Evolutionary conservation across 116 monocot species (phyloP), one percentile per base, ranked within the genome.

Genomic region (Trichopus zeylanicus): DNA sequence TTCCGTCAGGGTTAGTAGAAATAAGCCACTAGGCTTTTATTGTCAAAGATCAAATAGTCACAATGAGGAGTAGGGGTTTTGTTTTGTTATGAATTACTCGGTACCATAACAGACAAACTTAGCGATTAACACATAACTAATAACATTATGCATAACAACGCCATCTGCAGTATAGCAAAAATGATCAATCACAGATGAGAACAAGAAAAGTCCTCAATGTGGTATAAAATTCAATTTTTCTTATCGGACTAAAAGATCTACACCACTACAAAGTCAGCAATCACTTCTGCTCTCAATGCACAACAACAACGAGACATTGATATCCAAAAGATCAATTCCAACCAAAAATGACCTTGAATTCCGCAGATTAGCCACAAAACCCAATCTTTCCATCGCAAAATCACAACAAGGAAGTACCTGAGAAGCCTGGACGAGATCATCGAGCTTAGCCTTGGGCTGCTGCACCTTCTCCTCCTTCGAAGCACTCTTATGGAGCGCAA

Each of bases 341-440:
- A n/a, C 6, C 32, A 33, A 33, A 42, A 42, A 9, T 16, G n/a
- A 42, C 3, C 16, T n/a, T 16, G n/a, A 2, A 42, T n/a, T n/a
- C n/a, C n/a, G n/a, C n/a, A n/a, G n/a, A n/a, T n/a, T n/a, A 3
- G n/a, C 13, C 13, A 42, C 1, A 42, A 0, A 42, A 37, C 10
- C 1, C 35, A 42, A 27, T 12, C 8, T 16, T 46, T 32, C n/a
- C 21, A 29, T n/a, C 7, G 18, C 37, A 11, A 62, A 30, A 34
- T 26, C 42, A 13, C 13, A 13, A 16, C 13, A 35, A n/a, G 16
- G 48, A 7, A 16, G 19, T 30, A 82, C 82, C 82, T 74, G 62
- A n/a, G 60, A 38, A 21, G 82, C 77, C 58, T 82, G 72, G 24
- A 46, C 68, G 31, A 81, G 69, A 64, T 81, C 76, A 27, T 81